Base-by-base conservation (phyloP, 257 asterid species). In the Primulina eburnea region DNA sequence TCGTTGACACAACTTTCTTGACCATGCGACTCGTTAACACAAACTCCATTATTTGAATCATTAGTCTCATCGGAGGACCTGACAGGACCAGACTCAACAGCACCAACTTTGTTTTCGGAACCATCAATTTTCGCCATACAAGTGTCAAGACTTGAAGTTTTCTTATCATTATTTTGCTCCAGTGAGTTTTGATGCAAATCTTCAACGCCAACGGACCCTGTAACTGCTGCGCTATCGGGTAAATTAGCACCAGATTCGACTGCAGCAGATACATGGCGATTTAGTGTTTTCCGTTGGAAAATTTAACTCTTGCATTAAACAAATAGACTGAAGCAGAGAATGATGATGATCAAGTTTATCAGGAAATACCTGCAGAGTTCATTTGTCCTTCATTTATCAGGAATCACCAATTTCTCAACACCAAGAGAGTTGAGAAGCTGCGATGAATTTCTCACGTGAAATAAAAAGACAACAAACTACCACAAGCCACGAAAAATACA, bases 371-470 rank as follows among this genome's bases (percentile, higher is more conserved):
- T 75, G 88, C 69, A 64, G 87, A 71, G 40, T 77, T 78, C 40
- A 53, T 75, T 64, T 47, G 70, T 65, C 61, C 77, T 47, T 71
- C 60, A 17, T 28, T 35, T 72, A 94, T 84, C 97, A 18, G 97
- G 99, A 73, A 94, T 89, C 30, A 94, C 89, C 74, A 94, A 81
- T 62, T 82, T 84, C 81, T 82, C 84, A 64, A 94, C 89, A 67
- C 86, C 88, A 70, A 94, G 85, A 71, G 90, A 82, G 77, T 76
- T 18, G 61, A 94, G 97, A 73, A 82, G 90, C 99, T 94, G 87
- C 67, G 43, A 72, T 71, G 29, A 72, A 70, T 55, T 20, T 34
- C 33, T 71, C n/a, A 50, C 65, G 83, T 68, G 60, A 75, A 58
- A 71, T 60, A n/a, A 71, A 12, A 34, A 32, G 16, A 63, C 32